Percentiles rank a stretch among this genome's conserved stretches.
phyloP scores from a whole-genome alignment of 805 yeast genomes.

The Candida tallmaniae region DNA sequence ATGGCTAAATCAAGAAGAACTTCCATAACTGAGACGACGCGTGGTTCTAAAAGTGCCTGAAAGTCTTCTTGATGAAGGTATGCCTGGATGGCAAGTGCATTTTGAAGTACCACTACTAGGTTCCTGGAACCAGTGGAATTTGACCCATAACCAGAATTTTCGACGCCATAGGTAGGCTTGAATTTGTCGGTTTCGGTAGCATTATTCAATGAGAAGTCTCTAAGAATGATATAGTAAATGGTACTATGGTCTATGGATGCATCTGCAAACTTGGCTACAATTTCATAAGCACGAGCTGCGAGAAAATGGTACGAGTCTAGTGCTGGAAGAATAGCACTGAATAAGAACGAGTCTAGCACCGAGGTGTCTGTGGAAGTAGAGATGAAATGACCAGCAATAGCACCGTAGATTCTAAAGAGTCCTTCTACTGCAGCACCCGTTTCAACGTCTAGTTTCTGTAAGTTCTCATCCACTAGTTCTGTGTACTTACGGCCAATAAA shows the following conservation, averaged over 20 bases:
- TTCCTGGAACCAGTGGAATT: no score
- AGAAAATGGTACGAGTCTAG: slow-evolving; percentile 64
- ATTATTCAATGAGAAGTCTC: slow-evolving; percentile 17
- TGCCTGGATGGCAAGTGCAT: slow-evolving; percentile 82
- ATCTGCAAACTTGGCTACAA: slow-evolving; percentile 58
- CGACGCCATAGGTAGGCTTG: no score
- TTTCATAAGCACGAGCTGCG: slow-evolving; percentile 70
- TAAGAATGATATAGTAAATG: no score
- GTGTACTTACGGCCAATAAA: no score
- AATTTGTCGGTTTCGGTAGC: slow-evolving; percentile 10
- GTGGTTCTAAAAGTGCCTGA: slow-evolving; percentile 59
- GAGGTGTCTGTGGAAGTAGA: slow-evolving; percentile 32
- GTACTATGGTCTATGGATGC: no score
- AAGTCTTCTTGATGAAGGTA: slow-evolving; percentile 63
- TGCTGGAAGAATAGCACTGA: slow-evolving; percentile 64
- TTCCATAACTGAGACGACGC: slow-evolving; percentile 81
- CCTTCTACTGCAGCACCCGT: no score
- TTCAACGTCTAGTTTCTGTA: no score
- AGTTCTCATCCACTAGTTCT: no score
- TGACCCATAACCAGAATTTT: no score
- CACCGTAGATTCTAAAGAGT: slow-evolving; percentile 71
- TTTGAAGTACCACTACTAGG: slow-evolving; percentile 76
- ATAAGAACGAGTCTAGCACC: no score
- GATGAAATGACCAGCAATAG: slow-evolving; percentile 54
- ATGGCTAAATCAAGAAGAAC: no score